phyloP scores from a whole-genome alignment of 768 basidiomycete genomes.

The Cystofilobasidium bisporidii region DNA sequence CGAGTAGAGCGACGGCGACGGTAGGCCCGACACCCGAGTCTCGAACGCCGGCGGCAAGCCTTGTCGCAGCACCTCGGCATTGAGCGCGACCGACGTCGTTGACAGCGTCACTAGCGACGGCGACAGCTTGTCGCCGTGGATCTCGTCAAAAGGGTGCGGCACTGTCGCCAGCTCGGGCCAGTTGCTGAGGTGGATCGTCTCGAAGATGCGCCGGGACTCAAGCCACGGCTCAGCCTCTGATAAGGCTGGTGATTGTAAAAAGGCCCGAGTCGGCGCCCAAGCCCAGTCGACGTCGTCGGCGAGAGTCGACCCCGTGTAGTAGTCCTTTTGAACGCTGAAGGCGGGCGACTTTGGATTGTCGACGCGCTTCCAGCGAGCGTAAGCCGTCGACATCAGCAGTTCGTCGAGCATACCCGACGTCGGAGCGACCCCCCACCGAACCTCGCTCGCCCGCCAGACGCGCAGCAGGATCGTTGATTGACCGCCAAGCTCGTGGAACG shows the following conservation, averaged over 20 bases:
- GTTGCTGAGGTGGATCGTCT: not conserved
- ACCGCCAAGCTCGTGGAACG: no score
- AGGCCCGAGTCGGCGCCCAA: not conserved
- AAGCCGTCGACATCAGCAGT: not conserved
- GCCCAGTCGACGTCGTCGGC: slow-evolving; percentile 13
- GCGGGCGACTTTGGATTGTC: not conserved
- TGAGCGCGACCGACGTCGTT: no score
- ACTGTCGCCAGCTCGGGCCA: not conserved
- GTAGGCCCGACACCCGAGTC: not conserved
- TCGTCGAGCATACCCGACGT: not conserved
- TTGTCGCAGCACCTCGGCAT: no score
- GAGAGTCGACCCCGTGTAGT: not conserved
- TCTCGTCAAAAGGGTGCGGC: not conserved
- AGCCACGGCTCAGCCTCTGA: not conserved
- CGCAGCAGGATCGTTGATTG: not conserved
- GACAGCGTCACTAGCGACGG: no score
- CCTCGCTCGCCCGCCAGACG: slow-evolving; percentile 10
- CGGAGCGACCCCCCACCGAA: slow-evolving; percentile 4
- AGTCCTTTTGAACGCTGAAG: no score
- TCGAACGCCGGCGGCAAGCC: not conserved
- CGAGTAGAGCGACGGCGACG: slow-evolving; percentile 8
- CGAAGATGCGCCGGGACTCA: not conserved
- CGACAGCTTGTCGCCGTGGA: not conserved
- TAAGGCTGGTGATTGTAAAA: not conserved
- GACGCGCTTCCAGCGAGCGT: not conserved